Conservation (phyloP, 2,329 filamentous ascomycete genomes). For the Hymenoscyphus infarciens region DNA sequence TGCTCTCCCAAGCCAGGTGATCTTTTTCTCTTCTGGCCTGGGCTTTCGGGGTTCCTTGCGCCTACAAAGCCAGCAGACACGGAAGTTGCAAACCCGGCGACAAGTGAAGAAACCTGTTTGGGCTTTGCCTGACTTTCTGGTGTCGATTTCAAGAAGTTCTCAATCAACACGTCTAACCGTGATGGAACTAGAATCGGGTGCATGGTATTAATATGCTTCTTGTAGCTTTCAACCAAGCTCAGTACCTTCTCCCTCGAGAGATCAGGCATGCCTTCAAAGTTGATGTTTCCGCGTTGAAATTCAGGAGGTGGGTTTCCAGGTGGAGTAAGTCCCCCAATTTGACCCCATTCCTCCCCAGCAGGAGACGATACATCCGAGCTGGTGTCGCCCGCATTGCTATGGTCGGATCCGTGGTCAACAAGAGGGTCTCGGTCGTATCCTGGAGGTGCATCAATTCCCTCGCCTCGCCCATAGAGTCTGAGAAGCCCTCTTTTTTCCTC, state of each 20-base stretch:
- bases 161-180: slow-evolving; percentile 44
- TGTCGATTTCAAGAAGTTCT: slow-evolving; percentile 32
- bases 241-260: slow-evolving; percentile 50
- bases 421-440: slow-evolving; percentile 35
- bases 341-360: slow-evolving; percentile 54
- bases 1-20: slow-evolving; percentile 27
- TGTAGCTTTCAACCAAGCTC: slow-evolving; percentile 54
- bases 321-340: slow-evolving; percentile 44
- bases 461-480: slow-evolving; percentile 73
- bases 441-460: slow-evolving; percentile 61
- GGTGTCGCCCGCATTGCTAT: slow-evolving; percentile 43
- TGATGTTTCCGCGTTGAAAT: slow-evolving; percentile 29
- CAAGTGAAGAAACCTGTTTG: slow-evolving; percentile 25
- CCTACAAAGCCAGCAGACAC: slow-evolving; percentile 23
- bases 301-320: slow-evolving; percentile 22
- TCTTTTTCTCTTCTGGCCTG: slow-evolving; percentile 34
- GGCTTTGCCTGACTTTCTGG: slow-evolving; percentile 29
- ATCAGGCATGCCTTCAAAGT: slow-evolving; percentile 49
- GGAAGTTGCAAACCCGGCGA: slow-evolving; percentile 13
- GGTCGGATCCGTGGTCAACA: slow-evolving; percentile 39
- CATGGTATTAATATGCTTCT: slow-evolving; percentile 61
- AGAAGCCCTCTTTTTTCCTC: slow-evolving; percentile 73
- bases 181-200: slow-evolving; percentile 58
- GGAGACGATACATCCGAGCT: slow-evolving; percentile 51
- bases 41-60: slow-evolving; percentile 32